Evolutionary conservation across 768 basidiomycete species (phyloP), one percentile per base, ranked within the genome.

Genomic region (Phanerochaete sordida): DNA sequence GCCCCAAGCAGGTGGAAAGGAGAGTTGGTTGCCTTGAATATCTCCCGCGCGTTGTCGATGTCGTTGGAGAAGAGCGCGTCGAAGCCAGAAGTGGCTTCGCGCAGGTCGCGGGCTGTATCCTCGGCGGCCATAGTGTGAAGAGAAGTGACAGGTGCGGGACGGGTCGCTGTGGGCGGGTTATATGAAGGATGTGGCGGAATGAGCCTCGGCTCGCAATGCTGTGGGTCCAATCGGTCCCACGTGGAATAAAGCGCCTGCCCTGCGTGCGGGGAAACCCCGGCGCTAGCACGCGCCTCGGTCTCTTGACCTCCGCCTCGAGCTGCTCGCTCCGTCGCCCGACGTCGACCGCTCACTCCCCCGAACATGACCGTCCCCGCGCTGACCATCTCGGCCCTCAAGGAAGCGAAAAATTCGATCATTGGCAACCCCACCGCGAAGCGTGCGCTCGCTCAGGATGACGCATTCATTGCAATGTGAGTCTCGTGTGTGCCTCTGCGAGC

Each of bases 341-440:
- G 33, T 35, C 33, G 33, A 43, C 39, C 39, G 19, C 19, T 16
- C 39, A 9, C 39, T 11, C 8, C 39, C 4, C 39, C 39, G n/a
- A 43, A 3, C 9, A 73, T 75, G 74, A 71, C 72, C 5, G 57
- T 75, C 19, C 57, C 59, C 31, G 65, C 63, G 4, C 50, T 70
- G 44, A 67, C 68, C 56, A 49, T 79, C 37, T 62, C 76, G 19
- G 72, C 72, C 53, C 81, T 91, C 63, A 91, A 90, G 73, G 75
- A 78, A 61, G 79, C 84, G 60, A 91, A 91, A 73, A 92, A 92
- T 70, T 70, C 78, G 0, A 86, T 91, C 51, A 91, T 92, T 39
- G 91, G 91, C 1, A 93, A 91, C 62, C 90, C 88, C 0, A 81
- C 84, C 0, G 87, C 88, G 1, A 93, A 93, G 69, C 68, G 77